phyloP scores from a whole-genome alignment of 2,329 filamentous ascomycete genomes.

The Seiridium unicorne region DNA sequence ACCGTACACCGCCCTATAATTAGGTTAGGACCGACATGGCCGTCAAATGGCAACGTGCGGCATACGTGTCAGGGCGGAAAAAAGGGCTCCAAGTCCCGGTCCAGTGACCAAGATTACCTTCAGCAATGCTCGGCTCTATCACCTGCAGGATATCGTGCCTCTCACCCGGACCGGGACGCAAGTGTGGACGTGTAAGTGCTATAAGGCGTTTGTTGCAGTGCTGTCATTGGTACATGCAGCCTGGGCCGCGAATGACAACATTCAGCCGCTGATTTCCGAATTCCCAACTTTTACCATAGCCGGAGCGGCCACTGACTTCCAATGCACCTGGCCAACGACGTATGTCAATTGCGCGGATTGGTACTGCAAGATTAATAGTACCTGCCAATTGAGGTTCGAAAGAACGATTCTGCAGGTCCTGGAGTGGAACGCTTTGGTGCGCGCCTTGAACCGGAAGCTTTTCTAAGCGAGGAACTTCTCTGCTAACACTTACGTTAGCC shows the following conservation, averaged over 20 bases:
- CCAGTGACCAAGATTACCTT: too few relatives aligned
- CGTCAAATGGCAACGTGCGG: not conserved
- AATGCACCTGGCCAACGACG: not conserved
- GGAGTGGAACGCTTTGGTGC: not conserved
- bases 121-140: too few relatives aligned
- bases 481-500: not conserved
- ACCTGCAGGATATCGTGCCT: too few relatives aligned
- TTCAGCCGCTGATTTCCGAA: constrained; percentile 6
- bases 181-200: not conserved
- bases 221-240: not conserved
- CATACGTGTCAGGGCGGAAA: not conserved
- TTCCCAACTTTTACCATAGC: not conserved
- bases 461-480: constrained; percentile 1
- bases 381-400: not conserved
- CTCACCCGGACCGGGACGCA: too few relatives aligned
- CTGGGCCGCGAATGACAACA: not conserved
- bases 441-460: not conserved
- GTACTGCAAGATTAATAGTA: not conserved
- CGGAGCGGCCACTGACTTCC: too few relatives aligned
- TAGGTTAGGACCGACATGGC: not conserved
- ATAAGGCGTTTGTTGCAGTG: not conserved
- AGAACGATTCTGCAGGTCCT: not conserved
- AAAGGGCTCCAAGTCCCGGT: not conserved
- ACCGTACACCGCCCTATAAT: not conserved
- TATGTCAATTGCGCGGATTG: not conserved